phyloP scores from a whole-genome alignment of 108 stramenopile species.

The Fragilaria crotonensis region DNA sequence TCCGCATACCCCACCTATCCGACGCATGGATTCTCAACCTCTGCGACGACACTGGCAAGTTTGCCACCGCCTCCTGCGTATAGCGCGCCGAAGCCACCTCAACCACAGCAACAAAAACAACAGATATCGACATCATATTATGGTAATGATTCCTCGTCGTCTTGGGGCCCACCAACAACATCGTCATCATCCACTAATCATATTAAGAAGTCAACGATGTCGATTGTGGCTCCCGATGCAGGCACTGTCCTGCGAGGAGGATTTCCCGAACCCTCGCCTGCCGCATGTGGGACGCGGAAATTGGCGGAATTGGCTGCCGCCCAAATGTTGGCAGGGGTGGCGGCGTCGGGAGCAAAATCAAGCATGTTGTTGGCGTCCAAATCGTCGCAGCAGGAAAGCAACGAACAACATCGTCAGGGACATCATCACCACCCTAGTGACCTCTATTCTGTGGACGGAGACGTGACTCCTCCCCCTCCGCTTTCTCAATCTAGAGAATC shows the following conservation, averaged over 20 bases:
- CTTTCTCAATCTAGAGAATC: background rate
- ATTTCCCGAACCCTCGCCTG: constrained; percentile 82
- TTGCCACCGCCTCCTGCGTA: too few relatives aligned
- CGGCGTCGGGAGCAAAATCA: constrained; percentile 7
- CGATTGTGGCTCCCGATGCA: background rate
- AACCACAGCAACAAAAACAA: too few relatives aligned
- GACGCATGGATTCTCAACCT: background rate
- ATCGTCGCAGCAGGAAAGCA: background rate
- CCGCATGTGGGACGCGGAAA: constrained; percentile 82
- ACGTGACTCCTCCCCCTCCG: constrained; percentile 24
- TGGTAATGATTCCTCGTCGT: background rate
- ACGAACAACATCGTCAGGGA: too few relatives aligned
- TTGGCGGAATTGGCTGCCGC: constrained; percentile 79
- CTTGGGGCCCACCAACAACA: background rate
- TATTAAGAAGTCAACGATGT: background rate
- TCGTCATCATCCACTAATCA: background rate
- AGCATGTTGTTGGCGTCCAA: background rate
- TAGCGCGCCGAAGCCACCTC: too few relatives aligned
- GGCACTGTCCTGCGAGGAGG: constrained; percentile 27
- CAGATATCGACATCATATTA: background rate
- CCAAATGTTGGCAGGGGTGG: constrained; percentile 74
- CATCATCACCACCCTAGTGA: too few relatives aligned
- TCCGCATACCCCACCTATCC: too few relatives aligned
- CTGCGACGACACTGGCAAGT: background rate
- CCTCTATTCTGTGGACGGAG: too few relatives aligned